These are phyloP conservation scores for Cordyceps javanica DNA, from an alignment of 2,329 filamentous ascomycete genomes.

Conservation along the genomic window DNA sequence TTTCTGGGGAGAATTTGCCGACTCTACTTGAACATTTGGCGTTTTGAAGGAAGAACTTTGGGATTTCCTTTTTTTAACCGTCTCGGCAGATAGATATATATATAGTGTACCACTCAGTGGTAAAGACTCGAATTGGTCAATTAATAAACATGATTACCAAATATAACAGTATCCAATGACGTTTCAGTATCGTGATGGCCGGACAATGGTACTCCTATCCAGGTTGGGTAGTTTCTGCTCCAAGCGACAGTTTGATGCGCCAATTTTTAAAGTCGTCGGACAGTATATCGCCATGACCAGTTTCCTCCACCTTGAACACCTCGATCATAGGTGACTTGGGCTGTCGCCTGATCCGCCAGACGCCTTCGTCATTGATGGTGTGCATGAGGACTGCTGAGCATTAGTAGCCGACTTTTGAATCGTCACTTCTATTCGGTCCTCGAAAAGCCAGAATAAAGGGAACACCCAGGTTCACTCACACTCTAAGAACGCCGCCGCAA, in stretches of 20 bases:
- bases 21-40: constrained; percentile 1
- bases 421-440: too few species aligned
- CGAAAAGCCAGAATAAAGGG: too few species aligned
- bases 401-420: constrained; percentile 18
- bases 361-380: constrained; percentile 61
- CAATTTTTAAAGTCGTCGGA: constrained; percentile 73
- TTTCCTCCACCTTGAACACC: constrained; percentile 66
- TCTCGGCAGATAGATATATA: constrained; percentile 18
- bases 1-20: background rate
- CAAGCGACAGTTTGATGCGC: constrained; percentile 50
- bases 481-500: constrained; percentile 68
- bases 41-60: constrained; percentile 1
- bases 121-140: constrained; percentile 3
- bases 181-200: background rate
- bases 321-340: constrained; percentile 62
- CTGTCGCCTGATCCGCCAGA: constrained; percentile 71
- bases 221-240: background rate
- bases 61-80: constrained; percentile 8
- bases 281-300: constrained; percentile 69
- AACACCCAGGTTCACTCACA: constrained; percentile 51
- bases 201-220: background rate
- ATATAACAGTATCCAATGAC: background rate
- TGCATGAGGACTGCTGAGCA: constrained; percentile 51
- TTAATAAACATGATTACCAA: background rate
- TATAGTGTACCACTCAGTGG: constrained; percentile 16